Conservation (phyloP, 257 asterid genomes). For the Gentiana macrophylla region DNA sequence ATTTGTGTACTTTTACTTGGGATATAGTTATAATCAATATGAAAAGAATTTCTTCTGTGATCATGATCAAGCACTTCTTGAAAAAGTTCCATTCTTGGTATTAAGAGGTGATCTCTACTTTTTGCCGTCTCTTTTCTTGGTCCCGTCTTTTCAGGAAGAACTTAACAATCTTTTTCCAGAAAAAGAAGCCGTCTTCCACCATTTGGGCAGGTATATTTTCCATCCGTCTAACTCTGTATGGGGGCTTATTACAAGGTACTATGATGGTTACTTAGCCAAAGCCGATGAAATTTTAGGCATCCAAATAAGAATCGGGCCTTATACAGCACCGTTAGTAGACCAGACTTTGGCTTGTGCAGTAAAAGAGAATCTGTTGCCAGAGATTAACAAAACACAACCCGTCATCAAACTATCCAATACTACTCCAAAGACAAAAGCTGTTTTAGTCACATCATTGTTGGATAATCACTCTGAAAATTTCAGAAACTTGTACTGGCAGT, state of each 20-base stretch:
- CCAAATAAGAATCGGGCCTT: slow-evolving; percentile 43
- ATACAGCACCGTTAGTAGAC: slow-evolving; percentile 41
- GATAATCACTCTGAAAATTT: no score
- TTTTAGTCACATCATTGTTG: no score
- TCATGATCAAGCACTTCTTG: slow-evolving; percentile 37
- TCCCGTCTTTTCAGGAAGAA: slow-evolving; percentile 54
- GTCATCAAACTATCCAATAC: no score
- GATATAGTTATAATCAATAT: slow-evolving; percentile 45
- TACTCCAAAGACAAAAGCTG: no score
- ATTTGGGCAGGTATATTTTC: slow-evolving; percentile 58
- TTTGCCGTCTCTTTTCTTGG: slow-evolving; percentile 55
- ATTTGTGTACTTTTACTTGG: slow-evolving; percentile 52
- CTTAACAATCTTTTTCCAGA: slow-evolving; percentile 50
- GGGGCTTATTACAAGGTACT: slow-evolving; percentile 58
- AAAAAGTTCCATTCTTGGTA: slow-evolving; percentile 47
- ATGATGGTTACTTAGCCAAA: slow-evolving; percentile 46
- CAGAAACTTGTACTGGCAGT: no score
- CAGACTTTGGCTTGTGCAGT: slow-evolving; percentile 47
- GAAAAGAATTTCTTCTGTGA: slow-evolving; percentile 67
- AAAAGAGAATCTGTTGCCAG: slow-evolving; percentile 41
- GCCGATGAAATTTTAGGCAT: slow-evolving; percentile 51
- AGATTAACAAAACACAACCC: slow-evolving; percentile 7
- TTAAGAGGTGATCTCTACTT: slow-evolving; percentile 58
- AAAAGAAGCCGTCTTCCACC: slow-evolving; percentile 60
- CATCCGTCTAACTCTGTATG: slow-evolving; percentile 56